Evolutionary conservation across 1,284 basidiomycete genomes (phyloP), one percentile per base, ranked within the genome.

Genomic region (Moniliophthora roreri): DNA sequence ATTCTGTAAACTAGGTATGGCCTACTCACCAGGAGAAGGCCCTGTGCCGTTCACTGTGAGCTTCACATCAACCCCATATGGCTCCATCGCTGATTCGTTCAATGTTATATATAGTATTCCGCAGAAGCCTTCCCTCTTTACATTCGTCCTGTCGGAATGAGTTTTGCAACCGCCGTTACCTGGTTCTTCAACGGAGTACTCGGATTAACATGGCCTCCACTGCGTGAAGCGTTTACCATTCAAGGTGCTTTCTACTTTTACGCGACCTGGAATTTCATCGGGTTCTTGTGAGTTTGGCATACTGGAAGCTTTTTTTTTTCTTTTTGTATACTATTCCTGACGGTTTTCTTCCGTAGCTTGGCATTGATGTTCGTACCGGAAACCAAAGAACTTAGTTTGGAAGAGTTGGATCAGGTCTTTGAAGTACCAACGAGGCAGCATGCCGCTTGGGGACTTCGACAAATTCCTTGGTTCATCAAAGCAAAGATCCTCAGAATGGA

Each of bases 81-180:
- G n/a, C n/a, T n/a, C n/a, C n/a, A n/a, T 5, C 15, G 13, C 9
- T 48, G 9, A 8, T 23, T 26, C 18, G 35, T 4, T n/a, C 21
- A 7, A 32, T 2, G 6, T 26, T 23, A 18, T 38, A 16, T 44
- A 13, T 57, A 68, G 63, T 85, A 84, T 60, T 84, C 83, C 13
- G 83, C 85, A 11, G 87, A 85, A 66, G 86, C 82, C 13, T 89
- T 84, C 73, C 87, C 86, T 4, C 75, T 90, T 4, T 84, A 85
- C 64, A 75, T 87, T 49, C 84, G 88, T 65, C 84, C 87, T 56
- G 69, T 86, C 16, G 89, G 89, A 44, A 88, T 87, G 87, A 77
- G 77, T 7, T 82, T 79, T 60, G 81, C 84, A 7, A 85, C 83
- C 0, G 75, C 84, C 2, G 73, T 79, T 11, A 71, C 75, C 1